A percentile compares a stretch with the other conserved stretches of the same genome.
Conservation (phyloP, 2,329 filamentous ascomycete species). For the Alternaria brassicae region DNA sequence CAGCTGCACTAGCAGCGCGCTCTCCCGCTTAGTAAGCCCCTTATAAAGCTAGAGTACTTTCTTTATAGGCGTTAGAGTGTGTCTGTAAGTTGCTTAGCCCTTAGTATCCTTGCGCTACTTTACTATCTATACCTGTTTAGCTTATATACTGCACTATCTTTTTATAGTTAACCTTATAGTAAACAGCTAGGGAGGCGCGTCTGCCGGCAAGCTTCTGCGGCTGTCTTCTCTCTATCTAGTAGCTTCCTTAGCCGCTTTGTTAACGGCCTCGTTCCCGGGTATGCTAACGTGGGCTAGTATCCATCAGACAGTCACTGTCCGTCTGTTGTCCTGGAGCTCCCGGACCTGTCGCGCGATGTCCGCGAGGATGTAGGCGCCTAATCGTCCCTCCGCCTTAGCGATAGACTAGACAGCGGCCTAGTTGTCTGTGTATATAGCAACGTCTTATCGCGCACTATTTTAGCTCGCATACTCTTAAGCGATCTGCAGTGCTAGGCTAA, state of each 20-base stretch:
- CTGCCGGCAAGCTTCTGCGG: background rate
- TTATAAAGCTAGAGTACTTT: slow-evolving; percentile 19
- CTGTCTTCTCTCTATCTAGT: background rate
- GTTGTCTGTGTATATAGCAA: slow-evolving; percentile 29
- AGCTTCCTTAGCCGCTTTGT: background rate
- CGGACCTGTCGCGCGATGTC: slow-evolving; percentile 22
- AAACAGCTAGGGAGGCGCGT: background rate
- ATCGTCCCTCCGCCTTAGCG: slow-evolving; percentile 18
- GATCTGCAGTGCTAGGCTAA: slow-evolving; percentile 27
- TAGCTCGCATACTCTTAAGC: slow-evolving; percentile 20
- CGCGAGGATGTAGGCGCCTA: slow-evolving; percentile 24
- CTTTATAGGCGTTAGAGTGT: background rate
- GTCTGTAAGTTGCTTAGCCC: background rate
- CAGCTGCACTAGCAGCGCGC: slow-evolving; percentile 22
- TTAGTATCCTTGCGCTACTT: background rate
- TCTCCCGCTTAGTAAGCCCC: slow-evolving; percentile 19
- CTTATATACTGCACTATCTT: background rate
- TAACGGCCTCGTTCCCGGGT: background rate
- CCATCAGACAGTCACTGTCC: background rate
- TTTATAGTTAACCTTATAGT: background rate
- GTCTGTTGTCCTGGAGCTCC: slow-evolving; percentile 9
- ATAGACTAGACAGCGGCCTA: slow-evolving; percentile 22
- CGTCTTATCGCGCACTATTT: slow-evolving; percentile 9
- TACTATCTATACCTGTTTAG: background rate
- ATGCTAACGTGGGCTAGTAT: background rate